Conservation (phyloP, 768 basidiomycete species). For the Phylloporus scabripes region DNA sequence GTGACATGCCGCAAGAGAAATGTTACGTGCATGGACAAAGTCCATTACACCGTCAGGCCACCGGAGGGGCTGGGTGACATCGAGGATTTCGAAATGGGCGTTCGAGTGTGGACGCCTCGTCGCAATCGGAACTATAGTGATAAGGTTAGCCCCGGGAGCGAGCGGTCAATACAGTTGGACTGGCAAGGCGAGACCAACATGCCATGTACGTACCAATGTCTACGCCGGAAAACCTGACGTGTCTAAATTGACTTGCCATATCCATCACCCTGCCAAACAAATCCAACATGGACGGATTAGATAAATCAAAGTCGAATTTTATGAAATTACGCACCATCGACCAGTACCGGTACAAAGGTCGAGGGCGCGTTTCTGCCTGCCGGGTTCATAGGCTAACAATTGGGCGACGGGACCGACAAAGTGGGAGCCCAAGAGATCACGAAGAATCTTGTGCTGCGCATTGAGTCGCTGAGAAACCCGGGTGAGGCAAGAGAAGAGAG, state of each 20-base stretch:
- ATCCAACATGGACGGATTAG: conserved; percentile 12
- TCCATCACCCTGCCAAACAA: conserved; percentile 57
- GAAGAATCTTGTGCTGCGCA: conserved; percentile 44
- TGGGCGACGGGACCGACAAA: conserved; percentile 57
- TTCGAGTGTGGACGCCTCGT: conserved; percentile 57
- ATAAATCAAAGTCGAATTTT: conserved; percentile 14
- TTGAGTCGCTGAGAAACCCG: conserved; percentile 45
- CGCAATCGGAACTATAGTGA: conserved; percentile 58
- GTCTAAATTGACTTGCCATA: conserved; percentile 62
- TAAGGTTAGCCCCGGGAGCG: conserved; percentile 3
- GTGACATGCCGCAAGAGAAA: conserved; percentile 54
- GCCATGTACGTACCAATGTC: conserved; percentile 60
- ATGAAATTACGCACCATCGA: conserved; percentile 47
- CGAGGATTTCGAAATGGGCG: conserved; percentile 61
- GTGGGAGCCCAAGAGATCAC: conserved; percentile 47
- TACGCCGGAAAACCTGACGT: conserved; percentile 60
- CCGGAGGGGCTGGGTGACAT: conserved; percentile 48
- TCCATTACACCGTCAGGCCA: conserved; percentile 57
- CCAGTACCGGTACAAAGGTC: conserved; percentile 79
- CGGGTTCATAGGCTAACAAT: conserved; percentile 38
- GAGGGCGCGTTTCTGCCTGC: conserved; percentile 48
- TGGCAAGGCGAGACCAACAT: conserved; percentile 10
- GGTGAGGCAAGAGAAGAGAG: background rate
- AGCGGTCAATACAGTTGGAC: conserved; percentile 9
- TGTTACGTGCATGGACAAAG: conserved; percentile 57